Evolutionary conservation across 371 early-diverging fungal species (phyloP), one percentile per base, ranked within the genome.

Genomic region (Mortierella sp.): DNA sequence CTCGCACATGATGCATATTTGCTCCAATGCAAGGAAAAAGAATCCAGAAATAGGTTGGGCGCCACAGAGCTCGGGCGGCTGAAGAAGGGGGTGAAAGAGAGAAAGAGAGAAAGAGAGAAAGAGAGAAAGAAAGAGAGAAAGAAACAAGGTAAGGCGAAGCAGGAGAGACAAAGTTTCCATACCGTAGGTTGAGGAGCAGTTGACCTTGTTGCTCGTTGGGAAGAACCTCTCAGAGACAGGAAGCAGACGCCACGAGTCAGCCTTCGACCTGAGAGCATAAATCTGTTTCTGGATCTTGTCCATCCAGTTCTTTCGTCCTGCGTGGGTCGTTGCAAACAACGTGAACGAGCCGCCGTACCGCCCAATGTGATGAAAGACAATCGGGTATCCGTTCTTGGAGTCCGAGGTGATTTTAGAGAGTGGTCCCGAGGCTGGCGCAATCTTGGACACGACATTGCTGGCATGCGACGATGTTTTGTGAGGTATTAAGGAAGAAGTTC

Each of bases 291-390:
- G 85, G 56, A 96, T 92, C 66, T 91, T 89, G 51, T 95, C 93
- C 44, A 91, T 71, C 96, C 97, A 96, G 50, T 94, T 87, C 64
- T 88, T 88, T 23, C 94, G 85, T 55, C 92, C 94, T 0, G 94
- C 92, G 16, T 86, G 77, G 30, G 92, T 91, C 7, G 88, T 79
- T 7, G 95, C 94, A 71, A 90, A 91, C 37, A 98, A 81, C 0
- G 90, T 91, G 68, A 92, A 84, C 21, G 85, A 64, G 18, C 86
- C 86, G 4, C 90, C 89, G 3, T 87, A 75, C 23, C 92, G 85
- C 7, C 96, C 96, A 1, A 96, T 77, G 64, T 94, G 93, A 25
- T 88, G 89, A 55, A 97, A 83, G 18, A 89, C 85, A 64, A 97
- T 84, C 19, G 93, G 89, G 70, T 83, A 89, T 25, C 86, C 87